phyloP scores from a whole-genome alignment of 805 yeast species.

The Lachancea quebecensis region DNA sequence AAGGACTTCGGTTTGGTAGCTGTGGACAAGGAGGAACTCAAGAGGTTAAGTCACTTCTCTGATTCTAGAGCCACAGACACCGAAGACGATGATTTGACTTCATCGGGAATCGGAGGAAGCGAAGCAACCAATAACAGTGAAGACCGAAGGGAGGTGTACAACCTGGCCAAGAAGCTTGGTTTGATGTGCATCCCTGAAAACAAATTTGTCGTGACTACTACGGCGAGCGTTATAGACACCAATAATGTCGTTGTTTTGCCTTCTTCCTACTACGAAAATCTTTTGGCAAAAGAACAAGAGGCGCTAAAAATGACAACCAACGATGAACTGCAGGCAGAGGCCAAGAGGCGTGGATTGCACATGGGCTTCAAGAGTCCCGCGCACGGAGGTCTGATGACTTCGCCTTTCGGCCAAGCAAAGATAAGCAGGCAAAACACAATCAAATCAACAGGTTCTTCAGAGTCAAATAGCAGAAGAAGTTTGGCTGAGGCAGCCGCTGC shows the following conservation, averaged over 20 bases:
- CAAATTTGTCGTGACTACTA: constrained; percentile 59
- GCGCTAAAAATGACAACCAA: constrained; percentile 41
- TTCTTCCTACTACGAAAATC: constrained; percentile 52
- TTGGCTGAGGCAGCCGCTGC: constrained; percentile 26
- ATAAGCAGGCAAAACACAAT: constrained; percentile 17
- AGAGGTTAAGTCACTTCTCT: constrained; percentile 14
- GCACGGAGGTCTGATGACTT: constrained; percentile 17
- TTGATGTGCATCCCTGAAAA: constrained; percentile 49
- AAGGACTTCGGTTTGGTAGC: constrained; percentile 32
- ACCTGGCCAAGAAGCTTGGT: constrained; percentile 41
- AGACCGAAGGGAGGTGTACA: constrained; percentile 28
- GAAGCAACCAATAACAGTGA: constrained; percentile 7
- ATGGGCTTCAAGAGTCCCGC: constrained; percentile 12
- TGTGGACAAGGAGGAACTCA: constrained; percentile 31
- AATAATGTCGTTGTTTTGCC: constrained; percentile 59
- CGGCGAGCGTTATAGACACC: constrained; percentile 47
- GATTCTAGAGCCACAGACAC: constrained; percentile 5
- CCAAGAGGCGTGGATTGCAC: constrained; percentile 43
- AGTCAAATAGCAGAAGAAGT: constrained; percentile 20
- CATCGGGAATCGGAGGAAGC: constrained; percentile 6
- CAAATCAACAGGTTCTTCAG: constrained; percentile 16
- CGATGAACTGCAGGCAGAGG: constrained; percentile 40
- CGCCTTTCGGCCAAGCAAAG: constrained; percentile 4
- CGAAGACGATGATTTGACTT: constrained; percentile 8
- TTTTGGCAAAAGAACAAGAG: constrained; percentile 40